phyloP scores from a whole-genome alignment of 352 stramenopile species.

The Phytopythium vexans region DNA sequence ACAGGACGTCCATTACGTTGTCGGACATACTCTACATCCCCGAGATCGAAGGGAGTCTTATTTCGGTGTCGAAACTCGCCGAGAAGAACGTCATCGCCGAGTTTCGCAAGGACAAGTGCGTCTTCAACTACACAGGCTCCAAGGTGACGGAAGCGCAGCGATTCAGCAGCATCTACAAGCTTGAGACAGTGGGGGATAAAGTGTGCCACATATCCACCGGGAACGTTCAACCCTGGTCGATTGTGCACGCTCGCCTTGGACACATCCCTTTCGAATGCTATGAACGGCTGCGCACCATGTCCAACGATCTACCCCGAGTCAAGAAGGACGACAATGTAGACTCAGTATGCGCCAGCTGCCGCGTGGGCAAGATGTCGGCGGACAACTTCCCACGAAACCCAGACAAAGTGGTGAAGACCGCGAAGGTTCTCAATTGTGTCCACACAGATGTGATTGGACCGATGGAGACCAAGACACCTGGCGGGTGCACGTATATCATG shows the following conservation, averaged over 20 bases:
- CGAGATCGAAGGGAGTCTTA: constrained; percentile 11
- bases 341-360: constrained; percentile 2
- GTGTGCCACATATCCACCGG: constrained; percentile 6
- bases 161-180: constrained; percentile 15
- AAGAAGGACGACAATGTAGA: background rate
- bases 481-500: constrained; percentile 9
- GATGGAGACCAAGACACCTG: constrained; percentile 12
- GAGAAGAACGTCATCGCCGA: constrained; percentile 11
- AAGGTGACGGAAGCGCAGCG: constrained; percentile 12
- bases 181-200: constrained; percentile 11
- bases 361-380: constrained; percentile 9
- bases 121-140: constrained; percentile 4
- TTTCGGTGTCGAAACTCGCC: constrained; percentile 13
- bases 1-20: constrained; percentile 7
- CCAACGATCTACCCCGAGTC: constrained; percentile 8
- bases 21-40: constrained; percentile 13
- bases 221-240: constrained; percentile 8
- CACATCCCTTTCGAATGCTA: too few relatives aligned
- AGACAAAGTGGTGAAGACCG: constrained; percentile 11
- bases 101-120: constrained; percentile 15
- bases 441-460: constrained; percentile 14
- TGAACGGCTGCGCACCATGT: constrained; percentile 7
- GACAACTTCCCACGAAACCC: constrained; percentile 6
- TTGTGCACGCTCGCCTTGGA: constrained; percentile 8
- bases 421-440: constrained; percentile 9